A percentile compares a stretch with the other conserved stretches of the same genome.
phyloP scores from a whole-genome alignment of 2,329 filamentous ascomycete species.

The Ophiostoma angusticollis region DNA sequence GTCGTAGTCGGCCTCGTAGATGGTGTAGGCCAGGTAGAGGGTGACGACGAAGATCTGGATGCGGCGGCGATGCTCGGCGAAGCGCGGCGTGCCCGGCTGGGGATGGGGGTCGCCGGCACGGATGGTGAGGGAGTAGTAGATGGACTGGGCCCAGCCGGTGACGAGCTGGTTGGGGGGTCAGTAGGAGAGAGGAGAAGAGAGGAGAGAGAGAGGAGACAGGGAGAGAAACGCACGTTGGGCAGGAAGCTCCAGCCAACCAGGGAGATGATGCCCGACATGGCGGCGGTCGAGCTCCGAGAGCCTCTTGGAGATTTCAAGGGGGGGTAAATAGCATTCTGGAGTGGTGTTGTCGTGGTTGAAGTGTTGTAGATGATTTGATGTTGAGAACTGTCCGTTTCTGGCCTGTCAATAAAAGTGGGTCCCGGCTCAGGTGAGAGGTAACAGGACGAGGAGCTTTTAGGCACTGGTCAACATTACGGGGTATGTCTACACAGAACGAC shows the following conservation, averaged over 20 bases:
- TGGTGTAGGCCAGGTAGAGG: constrained; percentile 76
- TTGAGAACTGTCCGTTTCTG: no score
- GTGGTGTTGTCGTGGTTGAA: no score
- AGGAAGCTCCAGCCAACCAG: constrained; percentile 45
- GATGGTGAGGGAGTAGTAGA: constrained; percentile 81
- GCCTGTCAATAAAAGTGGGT: no score
- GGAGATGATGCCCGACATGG: constrained; percentile 40
- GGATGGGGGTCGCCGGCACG: constrained; percentile 79
- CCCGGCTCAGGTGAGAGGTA: no score
- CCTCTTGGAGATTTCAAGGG: no score
- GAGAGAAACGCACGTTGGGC: constrained; percentile 30
- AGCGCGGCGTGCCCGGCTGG: constrained; percentile 53
- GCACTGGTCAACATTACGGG: no score
- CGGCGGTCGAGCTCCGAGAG: no score
- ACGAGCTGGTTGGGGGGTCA: constrained; percentile 44
- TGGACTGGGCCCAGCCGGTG: constrained; percentile 61
- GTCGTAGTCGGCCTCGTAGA: constrained; percentile 82
- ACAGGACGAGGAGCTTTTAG: no score
- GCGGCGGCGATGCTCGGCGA: constrained; percentile 59
- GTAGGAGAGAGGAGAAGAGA: not conserved
- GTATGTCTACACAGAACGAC: no score
- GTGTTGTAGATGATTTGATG: no score
- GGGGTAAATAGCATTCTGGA: no score
- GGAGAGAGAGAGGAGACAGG: not conserved
- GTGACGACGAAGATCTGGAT: constrained; percentile 76